These are phyloP conservation scores for Lophiotrema nucula DNA, from an alignment of 495 filamentous ascomycete species.

Conservation along the genomic window DNA sequence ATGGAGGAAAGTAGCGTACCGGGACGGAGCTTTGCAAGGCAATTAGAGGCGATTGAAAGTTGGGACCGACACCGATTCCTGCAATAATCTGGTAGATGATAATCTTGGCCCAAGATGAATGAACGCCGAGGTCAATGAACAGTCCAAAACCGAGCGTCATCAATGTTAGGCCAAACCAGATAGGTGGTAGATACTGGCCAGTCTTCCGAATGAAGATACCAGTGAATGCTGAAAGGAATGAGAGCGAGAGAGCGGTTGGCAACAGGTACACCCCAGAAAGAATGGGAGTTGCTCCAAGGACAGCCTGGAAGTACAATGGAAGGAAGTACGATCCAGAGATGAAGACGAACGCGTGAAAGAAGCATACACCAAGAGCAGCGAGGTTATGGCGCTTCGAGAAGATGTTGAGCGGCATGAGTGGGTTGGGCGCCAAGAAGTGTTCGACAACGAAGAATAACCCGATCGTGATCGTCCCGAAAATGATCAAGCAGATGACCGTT, in stretches of 20 bases:
- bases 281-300: constrained; percentile 69
- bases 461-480: constrained; percentile 68
- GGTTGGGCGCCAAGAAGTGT: constrained; percentile 69
- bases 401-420: constrained; percentile 71
- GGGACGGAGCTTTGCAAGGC: constrained; percentile 69
- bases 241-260: constrained; percentile 69
- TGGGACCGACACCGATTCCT: constrained; percentile 64
- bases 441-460: constrained; percentile 66
- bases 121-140: constrained; percentile 56
- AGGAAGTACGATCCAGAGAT: constrained; percentile 39
- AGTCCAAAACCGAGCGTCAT: constrained; percentile 67
- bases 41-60: constrained; percentile 75
- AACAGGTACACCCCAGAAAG: constrained; percentile 77
- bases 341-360: constrained; percentile 37
- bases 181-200: constrained; percentile 53
- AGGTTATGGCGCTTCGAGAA: constrained; percentile 50
- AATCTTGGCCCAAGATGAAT: constrained; percentile 57
- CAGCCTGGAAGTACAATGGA: constrained; percentile 42
- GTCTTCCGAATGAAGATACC: constrained; percentile 76
- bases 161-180: constrained; percentile 56
- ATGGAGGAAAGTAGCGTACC: constrained; percentile 2
- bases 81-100: constrained; percentile 63
- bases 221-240: constrained; percentile 59
- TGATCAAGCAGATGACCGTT: constrained; percentile 72
- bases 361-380: constrained; percentile 35